Percentiles rank a stretch among this genome's conserved stretches.
phyloP scores from a whole-genome alignment of 1,284 basidiomycete genomes.

The Erythrobasidium hasegawianum region DNA sequence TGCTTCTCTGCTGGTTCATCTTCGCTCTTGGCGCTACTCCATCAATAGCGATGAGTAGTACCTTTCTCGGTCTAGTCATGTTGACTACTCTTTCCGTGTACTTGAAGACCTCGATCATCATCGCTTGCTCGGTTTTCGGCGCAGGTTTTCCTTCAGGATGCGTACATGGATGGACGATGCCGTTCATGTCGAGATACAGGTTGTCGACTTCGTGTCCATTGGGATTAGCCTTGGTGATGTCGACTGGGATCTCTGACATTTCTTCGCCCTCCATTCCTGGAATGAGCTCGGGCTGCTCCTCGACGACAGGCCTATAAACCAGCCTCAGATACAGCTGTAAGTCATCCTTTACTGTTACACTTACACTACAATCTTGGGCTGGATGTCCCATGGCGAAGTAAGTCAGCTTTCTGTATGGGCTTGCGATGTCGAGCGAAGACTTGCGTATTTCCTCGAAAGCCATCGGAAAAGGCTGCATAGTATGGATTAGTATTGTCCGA shows the following conservation, averaged over 20 bases:
- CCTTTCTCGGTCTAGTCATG: constrained; percentile 90
- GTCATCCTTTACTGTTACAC: neutral
- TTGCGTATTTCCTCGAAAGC: constrained; percentile 28
- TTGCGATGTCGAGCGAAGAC: neutral
- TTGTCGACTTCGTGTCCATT: constrained; percentile 95
- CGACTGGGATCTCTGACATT: constrained; percentile 67
- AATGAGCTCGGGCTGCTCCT: constrained; percentile 72
- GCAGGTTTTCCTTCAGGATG: constrained; percentile 59
- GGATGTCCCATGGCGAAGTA: constrained; percentile 54
- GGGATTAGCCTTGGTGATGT: constrained; percentile 83
- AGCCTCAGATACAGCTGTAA: neutral
- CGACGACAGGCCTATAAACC: constrained; percentile 59
- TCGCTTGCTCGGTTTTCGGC: constrained; percentile 95
- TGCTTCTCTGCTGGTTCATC: constrained; percentile 98
- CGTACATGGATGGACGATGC: constrained; percentile 50
- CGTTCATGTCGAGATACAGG: constrained; percentile 91
- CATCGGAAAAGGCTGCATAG: constrained; percentile 31
- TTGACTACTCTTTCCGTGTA: constrained; percentile 98
- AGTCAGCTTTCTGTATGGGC: neutral
- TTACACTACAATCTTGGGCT: constrained; percentile 81
- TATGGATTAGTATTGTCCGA: no score
- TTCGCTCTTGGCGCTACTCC: constrained; percentile 97
- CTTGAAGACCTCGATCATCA: constrained; percentile 97
- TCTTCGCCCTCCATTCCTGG: constrained; percentile 59
- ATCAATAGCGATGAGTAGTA: constrained; percentile 98